These are phyloP conservation scores for Linum lewisii DNA, from an alignment of 345 rosid genomes.

Conservation along the genomic window DNA sequence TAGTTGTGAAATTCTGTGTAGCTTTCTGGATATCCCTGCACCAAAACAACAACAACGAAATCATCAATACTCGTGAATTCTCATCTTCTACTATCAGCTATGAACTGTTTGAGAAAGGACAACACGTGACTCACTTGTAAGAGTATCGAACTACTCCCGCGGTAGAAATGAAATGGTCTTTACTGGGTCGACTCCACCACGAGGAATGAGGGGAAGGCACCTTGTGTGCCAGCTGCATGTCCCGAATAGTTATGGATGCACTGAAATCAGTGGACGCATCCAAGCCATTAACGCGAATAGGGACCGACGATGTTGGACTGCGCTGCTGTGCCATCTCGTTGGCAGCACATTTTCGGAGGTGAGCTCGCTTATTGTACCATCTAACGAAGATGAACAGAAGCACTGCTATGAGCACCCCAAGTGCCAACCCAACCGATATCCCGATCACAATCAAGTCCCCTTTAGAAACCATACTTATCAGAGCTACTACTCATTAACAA, in stretches of 20 bases:
- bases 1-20: slow-evolving; percentile 69
- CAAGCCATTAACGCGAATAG: slow-evolving; percentile 61
- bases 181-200: slow-evolving; percentile 53
- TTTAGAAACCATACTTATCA: slow-evolving; percentile 36
- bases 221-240: slow-evolving; percentile 27
- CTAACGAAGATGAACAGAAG: slow-evolving; percentile 42
- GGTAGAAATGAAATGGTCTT: slow-evolving; percentile 54
- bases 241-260: slow-evolving; percentile 29
- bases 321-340: slow-evolving; percentile 57
- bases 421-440: slow-evolving; percentile 61
- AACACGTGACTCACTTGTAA: slow-evolving; percentile 56
- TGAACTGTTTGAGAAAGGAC: slow-evolving; percentile 2
- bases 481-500: not conserved
- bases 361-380: slow-evolving; percentile 56
- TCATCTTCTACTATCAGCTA: not conserved
- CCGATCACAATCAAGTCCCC: slow-evolving; percentile 53
- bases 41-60: not conserved
- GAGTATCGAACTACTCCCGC: slow-evolving; percentile 72
- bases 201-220: slow-evolving; percentile 27
- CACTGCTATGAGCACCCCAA: slow-evolving; percentile 69
- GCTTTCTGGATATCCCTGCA: slow-evolving; percentile 93
- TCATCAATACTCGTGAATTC: not conserved
- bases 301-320: slow-evolving; percentile 33
- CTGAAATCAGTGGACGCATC: slow-evolving; percentile 65
- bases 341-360: slow-evolving; percentile 28